Percentiles rank a stretch among this genome's conserved stretches.
Evolutionary conservation across 495 filamentous ascomycete genomes (phyloP).

Genomic region (Xylaria palmicola): DNA sequence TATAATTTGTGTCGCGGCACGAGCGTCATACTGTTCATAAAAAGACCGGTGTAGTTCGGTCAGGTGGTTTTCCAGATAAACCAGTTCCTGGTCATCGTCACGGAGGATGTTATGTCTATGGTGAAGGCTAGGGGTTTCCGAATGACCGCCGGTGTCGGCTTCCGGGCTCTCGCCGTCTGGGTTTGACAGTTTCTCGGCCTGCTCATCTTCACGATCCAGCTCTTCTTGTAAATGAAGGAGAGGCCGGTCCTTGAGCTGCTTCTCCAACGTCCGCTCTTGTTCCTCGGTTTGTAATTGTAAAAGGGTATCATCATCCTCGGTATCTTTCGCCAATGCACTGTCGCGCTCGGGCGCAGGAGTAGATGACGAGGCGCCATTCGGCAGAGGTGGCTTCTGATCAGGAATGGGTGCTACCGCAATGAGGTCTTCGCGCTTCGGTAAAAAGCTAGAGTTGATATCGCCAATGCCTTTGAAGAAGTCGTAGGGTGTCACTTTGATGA

Average conservation of each 20-base stretch:
- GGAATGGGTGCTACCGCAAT: slow-evolving; percentile 37
- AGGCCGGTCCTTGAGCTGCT: slow-evolving; percentile 85
- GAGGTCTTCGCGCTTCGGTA: slow-evolving; percentile 84
- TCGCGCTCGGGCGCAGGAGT: slow-evolving; percentile 20
- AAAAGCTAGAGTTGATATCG: slow-evolving; percentile 97
- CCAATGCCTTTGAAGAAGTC: slow-evolving; percentile 98
- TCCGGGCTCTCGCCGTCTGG: slow-evolving; percentile 36
- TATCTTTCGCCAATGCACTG: slow-evolving; percentile 60
- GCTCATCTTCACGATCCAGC: slow-evolving; percentile 79
- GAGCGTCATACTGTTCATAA: slow-evolving; percentile 74
- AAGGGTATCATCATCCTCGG: slow-evolving; percentile 66
- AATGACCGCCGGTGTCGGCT: slow-evolving; percentile 19
- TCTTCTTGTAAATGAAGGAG: slow-evolving; percentile 84
- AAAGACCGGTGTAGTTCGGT: slow-evolving; percentile 72
- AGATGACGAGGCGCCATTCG: slow-evolving; percentile 10
- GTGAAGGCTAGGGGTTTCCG: slow-evolving; percentile 37
- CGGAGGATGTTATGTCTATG: slow-evolving; percentile 74
- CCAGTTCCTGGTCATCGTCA: slow-evolving; percentile 80
- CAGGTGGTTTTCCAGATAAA: slow-evolving; percentile 69
- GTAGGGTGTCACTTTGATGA: slow-evolving; percentile 92
- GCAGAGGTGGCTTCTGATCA: slow-evolving; percentile 21
- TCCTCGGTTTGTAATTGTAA: slow-evolving; percentile 74
- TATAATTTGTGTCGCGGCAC: slow-evolving; percentile 25
- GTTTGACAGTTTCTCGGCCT: slow-evolving; percentile 52
- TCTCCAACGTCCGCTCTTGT: slow-evolving; percentile 80